Evolutionary conservation across 768 basidiomycete genomes (phyloP).

Genomic region (Phaeotremella skinneri): DNA sequence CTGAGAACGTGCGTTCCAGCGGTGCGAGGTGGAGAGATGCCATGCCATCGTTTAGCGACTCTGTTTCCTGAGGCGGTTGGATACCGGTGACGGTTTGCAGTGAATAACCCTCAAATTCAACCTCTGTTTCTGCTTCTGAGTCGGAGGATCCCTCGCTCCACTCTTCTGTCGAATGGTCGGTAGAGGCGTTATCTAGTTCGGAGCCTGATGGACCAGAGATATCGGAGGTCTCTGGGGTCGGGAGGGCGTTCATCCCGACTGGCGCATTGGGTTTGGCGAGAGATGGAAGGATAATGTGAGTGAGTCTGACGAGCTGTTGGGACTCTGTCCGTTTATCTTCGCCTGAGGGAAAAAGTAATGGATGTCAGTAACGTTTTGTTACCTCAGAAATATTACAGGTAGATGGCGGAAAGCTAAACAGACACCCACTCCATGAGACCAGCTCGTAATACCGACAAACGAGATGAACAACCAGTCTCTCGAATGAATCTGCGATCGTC

Average conservation of each 20-base stretch:
- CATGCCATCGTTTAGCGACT: neutral
- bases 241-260: constrained; percentile 10
- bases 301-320: constrained; percentile 31
- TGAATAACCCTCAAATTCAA: constrained; percentile 21
- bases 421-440: constrained; percentile 46
- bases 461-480: constrained; percentile 47
- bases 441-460: constrained; percentile 47
- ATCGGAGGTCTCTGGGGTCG: constrained; percentile 46
- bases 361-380: neutral
- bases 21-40: neutral
- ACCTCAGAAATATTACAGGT: neutral
- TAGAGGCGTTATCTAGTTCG: constrained; percentile 7
- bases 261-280: constrained; percentile 24
- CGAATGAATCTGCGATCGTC: constrained; percentile 44
- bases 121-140: constrained; percentile 26
- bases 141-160: neutral
- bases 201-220: constrained; percentile 22
- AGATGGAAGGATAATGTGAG: constrained; percentile 44
- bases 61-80: neutral
- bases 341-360: constrained; percentile 23
- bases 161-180: constrained; percentile 9
- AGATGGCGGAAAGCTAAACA: neutral
- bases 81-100: constrained; percentile 6
- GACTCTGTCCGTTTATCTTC: constrained; percentile 29
- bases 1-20: constrained; percentile 20